Conservation (phyloP, 331 rosid species). For the Acacia pycnantha region DNA sequence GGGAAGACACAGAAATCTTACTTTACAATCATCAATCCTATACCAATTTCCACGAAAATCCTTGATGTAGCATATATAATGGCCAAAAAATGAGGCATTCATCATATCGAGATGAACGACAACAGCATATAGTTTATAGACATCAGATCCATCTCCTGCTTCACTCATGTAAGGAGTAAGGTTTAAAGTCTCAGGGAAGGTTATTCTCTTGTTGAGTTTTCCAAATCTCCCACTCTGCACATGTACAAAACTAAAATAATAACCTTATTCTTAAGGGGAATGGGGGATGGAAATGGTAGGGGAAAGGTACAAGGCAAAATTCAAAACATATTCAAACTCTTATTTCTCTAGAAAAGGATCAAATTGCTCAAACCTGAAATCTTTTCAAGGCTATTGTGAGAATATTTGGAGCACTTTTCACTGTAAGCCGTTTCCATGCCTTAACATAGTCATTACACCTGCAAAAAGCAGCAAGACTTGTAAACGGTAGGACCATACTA, state of each 20-base stretch:
- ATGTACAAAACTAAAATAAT: constrained; percentile 6
- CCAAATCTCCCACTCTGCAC: constrained; percentile 97
- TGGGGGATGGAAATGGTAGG: background rate
- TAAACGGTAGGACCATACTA: constrained; percentile 9
- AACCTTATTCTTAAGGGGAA: background rate
- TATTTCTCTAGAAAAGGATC: background rate
- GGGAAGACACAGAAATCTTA: constrained; percentile 26
- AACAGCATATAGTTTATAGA: constrained; percentile 87
- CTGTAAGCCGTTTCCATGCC: constrained; percentile 87
- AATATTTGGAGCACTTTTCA: constrained; percentile 85
- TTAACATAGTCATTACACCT: constrained; percentile 98
- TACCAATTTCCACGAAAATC: constrained; percentile 84
- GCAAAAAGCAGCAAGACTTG: constrained; percentile 34
- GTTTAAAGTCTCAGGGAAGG: constrained; percentile 84
- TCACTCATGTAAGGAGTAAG: constrained; percentile 90
- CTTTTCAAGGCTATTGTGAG: constrained; percentile 94
- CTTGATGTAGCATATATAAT: constrained; percentile 88
- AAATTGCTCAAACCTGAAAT: constrained; percentile 66
- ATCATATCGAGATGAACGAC: constrained; percentile 96
- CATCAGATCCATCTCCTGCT: constrained; percentile 66
- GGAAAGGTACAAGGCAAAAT: background rate
- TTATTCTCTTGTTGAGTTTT: constrained; percentile 85
- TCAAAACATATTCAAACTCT: background rate
- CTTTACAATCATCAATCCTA: constrained; percentile 84
- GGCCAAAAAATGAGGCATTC: constrained; percentile 95